Percentiles rank a stretch among this genome's conserved stretches.
These are phyloP conservation scores for Eucalyptus tenuipes DNA, from an alignment of 345 rosid genomes.

Conservation along the genomic window DNA sequence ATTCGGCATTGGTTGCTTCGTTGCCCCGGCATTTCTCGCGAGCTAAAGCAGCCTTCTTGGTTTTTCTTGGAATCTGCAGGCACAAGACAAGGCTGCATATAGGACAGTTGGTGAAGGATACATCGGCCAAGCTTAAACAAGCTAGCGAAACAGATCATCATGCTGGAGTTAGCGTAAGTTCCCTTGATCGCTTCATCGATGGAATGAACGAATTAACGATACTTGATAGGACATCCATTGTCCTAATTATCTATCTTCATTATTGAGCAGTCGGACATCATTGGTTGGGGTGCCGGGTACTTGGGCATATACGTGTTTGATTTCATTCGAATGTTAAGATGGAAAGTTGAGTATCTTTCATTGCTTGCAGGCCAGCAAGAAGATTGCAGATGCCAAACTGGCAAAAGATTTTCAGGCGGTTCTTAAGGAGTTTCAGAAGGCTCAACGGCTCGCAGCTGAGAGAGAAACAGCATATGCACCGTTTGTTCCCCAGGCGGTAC, in stretches of 20 bases:
- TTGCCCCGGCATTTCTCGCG: background rate
- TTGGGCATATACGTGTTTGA: background rate
- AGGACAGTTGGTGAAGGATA: slow-evolving; percentile 84
- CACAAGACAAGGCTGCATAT: slow-evolving; percentile 79
- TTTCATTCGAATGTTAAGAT: background rate
- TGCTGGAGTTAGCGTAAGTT: slow-evolving; percentile 49
- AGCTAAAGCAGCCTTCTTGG: background rate
- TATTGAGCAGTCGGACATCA: background rate
- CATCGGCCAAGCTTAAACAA: slow-evolving; percentile 85
- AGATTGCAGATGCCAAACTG: slow-evolving; percentile 92
- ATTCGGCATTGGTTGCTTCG: background rate
- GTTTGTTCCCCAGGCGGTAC: slow-evolving; percentile 48
- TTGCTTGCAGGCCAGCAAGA: slow-evolving; percentile 44
- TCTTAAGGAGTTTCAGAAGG: slow-evolving; percentile 94
- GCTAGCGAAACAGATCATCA: slow-evolving; percentile 84
- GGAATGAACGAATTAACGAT: background rate
- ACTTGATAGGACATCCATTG: background rate
- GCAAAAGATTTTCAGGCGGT: slow-evolving; percentile 96
- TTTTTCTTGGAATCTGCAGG: slow-evolving; percentile 12
- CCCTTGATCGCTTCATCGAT: background rate
- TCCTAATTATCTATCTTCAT: background rate
- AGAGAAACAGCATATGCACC: slow-evolving; percentile 89
- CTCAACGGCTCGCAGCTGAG: slow-evolving; percentile 95
- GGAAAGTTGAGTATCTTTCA: background rate
- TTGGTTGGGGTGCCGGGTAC: background rate